Base-by-base conservation (phyloP, 1,139 yeast species). In the Meyerozyma elateridarum region DNA sequence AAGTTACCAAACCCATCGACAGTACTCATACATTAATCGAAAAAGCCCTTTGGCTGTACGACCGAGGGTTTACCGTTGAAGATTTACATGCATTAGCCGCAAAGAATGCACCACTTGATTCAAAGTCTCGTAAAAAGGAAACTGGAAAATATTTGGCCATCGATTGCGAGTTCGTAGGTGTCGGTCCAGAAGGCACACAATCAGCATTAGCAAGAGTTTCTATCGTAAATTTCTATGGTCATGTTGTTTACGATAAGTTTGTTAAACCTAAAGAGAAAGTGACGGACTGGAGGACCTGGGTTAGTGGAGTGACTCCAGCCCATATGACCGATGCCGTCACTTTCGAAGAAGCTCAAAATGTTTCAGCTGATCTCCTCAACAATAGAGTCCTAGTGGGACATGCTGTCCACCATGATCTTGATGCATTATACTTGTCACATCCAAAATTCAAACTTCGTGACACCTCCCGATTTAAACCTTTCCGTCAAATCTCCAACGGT, bases 111-210 rank as follows among this genome's bases (percentile, higher is more conserved):
- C 25, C 25, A 4, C 13, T 15, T 5, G 15, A 17, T 14, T 11
- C 8, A 15, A 24, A 14, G 12, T 15, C 40, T 19, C 47, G 58
- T 20, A 64, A 63, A 37, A 43, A 34, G 30, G 71, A 66, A 31
- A 66, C 76, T 1, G 96, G 96, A 1, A 81, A 73, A 46, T 87
- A 73, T 44, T 45, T 89, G 6, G 88, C 96, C 0, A 73, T 89
- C 37, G 97, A 89, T 59, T 88, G 96, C 64, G 97, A 89, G 49
- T 88, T 89, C 64, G 96, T 89, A 1, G 96, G 96, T 5, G 79
- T 83, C 1, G 96, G 96, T 0, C 74, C 72, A 1, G 78, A 76
- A 14, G 94, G 93, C 6, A 46, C 51, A 21, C 73, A 70, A 28
- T 79, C 89, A 4, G 89, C 80, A 2, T 64, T 89, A 19, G 96